Base-by-base conservation (phyloP, 2,329 filamentous ascomycete genomes). In the Shiraia sp. region DNA sequence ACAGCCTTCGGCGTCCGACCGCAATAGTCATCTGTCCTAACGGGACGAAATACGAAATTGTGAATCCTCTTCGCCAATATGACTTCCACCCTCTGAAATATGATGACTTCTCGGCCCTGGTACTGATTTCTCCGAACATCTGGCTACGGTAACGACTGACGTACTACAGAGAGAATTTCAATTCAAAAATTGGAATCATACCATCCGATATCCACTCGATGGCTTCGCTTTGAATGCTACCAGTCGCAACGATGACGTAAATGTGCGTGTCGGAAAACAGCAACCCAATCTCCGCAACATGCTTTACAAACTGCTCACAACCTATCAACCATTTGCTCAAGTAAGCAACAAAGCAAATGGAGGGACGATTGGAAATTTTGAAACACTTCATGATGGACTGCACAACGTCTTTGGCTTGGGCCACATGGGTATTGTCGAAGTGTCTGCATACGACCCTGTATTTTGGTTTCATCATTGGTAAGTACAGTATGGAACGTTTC, bases 341-440 rank as follows among this genome's bases (percentile, higher is more conserved):
- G 64, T 61, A 34, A 63, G 59, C 32, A 66, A 59, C 40, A 63
- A 62, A 35, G 62, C 56, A 10, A 60, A 56, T 24, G 62, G 62
- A 15, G 62, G 61, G 6, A 58, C 51, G 6, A 63, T 66, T 37
- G 60, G 61, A 3, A 66, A 61, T 30, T 52, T 64, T 8, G 63
- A 65, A 36, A 64, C 61, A 1, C 49, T 66, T 2, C 62, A 66
- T 15, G 62, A 65, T 39, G 55, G 58, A 8, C 40, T 66, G 13
- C 63, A 66, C 32, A 65, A 59, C 15, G 44, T 49, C 3, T 65
- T 66, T 22, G 61, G 62, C 1, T 40, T 63, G 7, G 85, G 86
- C 1, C 54, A 66, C 16, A 66, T 66, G 59, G 62, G 63, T 5
- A 63, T 65, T 13, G 42, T 59, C 4, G 61, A 64, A 29, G 51